Base-by-base conservation (phyloP, 192 early-diverging fungal species). In the Backusella tarrabulga region DNA sequence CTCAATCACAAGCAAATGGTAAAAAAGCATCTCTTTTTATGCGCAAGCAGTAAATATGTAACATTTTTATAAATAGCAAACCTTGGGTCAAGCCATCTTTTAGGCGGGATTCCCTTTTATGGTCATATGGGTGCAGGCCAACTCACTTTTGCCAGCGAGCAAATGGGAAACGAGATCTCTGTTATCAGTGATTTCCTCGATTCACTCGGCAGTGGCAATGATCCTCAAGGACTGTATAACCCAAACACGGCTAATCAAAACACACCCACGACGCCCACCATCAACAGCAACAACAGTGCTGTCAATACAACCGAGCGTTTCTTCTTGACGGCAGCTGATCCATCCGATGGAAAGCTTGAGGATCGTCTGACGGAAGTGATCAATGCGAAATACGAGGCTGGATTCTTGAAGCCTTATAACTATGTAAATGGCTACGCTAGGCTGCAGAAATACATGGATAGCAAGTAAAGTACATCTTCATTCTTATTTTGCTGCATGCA, bases 331-430 rank as follows among this genome's bases (percentile, higher is more conserved):
- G 96, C 96, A 1, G 97, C 97, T 4, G 96, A 99, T 80, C 97
- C 97, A 0, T 88, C 85, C 34, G 94, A 96, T 74, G 93, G 92
- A 26, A 90, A 92, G 42, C 90, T 91, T 7, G 95, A 96, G 83
- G 96, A 96, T 76, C 91, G 97, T 76, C 86, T 99, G 74, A 94
- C 89, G 29, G 93, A 95, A 74, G 93, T 99, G 29, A 96, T 99
- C 81, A 93, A 93, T 78, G 96, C 97, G 12, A 99, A 99, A 81
- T 96, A 95, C 74, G 95, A 99, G 77, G 96, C 96, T 19, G 97
- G 97, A 0, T 90, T 97, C 69, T 85, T 99, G 71, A 97, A 96
- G 80, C 97, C 97, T 21, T 97, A 97, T 90, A 97, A 99, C 86
- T 97, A 97, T 84, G 92, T 95, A 78, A 95, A 90, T 78, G 93